Base-by-base conservation (phyloP, 1,284 basidiomycete species). In the Cutaneotrichosporon sp. region DNA sequence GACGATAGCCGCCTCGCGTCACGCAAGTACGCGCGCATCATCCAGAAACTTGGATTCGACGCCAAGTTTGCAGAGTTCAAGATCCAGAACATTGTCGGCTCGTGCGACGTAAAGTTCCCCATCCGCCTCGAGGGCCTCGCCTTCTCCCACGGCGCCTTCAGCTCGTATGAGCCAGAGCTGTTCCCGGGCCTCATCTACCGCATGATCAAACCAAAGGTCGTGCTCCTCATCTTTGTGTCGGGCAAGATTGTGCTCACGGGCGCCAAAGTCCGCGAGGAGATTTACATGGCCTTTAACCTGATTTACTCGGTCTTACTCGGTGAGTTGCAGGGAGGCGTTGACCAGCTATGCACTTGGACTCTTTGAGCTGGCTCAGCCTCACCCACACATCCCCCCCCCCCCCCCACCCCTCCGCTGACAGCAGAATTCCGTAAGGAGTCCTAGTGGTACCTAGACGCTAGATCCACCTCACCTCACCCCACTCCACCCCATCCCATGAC, bases 1-100 rank as follows among this genome's bases (percentile, higher is more conserved):
- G 97, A 99, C 80, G 96, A 99, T 79, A 95, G 92, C 72, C 88
- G 95, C 63, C 84, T 99, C 63, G 97, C 97, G 57, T 96, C 94
- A 72, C 90, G 97, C 78, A 99, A 99, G 83, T 99, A 99, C 81
- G 97, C 97, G 56, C 90, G 97, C 66, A 99, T 99, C 76, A 96
- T 99, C 58, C 97, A 99, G 83, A 99, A 99, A 83, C 89, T 99
- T 52, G 97, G 97, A 42, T 99, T 99, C 81, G 96, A 99, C 71
- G 95, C 97, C 76, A 97, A 98, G 83, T 99, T 99, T 80, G 93
- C 92, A 62, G 96, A 99, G 83, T 99, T 99, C 85, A 99, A 99
- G 84, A 99, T 99, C 63, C 96, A 99, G 84, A 99, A 99, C 81
- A 99, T 99, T 62, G 97, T 99, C 58, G 97, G 97, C 62, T 90